These are phyloP conservation scores for Apiotrichum laibachii DNA, from an alignment of 1,284 basidiomycete genomes.

Conservation along the genomic window DNA sequence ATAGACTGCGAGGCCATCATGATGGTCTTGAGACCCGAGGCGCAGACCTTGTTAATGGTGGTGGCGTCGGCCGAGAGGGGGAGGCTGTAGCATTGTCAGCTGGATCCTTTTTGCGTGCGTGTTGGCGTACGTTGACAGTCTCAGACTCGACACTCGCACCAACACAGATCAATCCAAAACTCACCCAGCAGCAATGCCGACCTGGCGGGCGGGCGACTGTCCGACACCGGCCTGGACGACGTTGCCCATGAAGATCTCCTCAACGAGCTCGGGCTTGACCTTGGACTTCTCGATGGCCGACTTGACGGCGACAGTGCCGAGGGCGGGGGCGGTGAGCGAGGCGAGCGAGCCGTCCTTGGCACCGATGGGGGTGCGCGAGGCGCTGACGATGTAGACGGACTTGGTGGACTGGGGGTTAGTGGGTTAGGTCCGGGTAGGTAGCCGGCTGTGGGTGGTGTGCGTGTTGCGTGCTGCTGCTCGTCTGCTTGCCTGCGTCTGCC, in stretches of 20 bases:
- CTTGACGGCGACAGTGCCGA: conserved; percentile 85
- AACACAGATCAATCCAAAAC: conserved; percentile 23
- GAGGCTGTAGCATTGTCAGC: conserved; percentile 51
- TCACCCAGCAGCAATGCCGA: conserved; percentile 77
- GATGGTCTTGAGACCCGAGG: conserved; percentile 90
- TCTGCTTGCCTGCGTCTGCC: too few relatives aligned
- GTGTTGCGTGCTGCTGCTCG: too few relatives aligned
- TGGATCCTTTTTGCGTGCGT: conserved; percentile 19
- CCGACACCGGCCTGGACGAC: conserved; percentile 94
- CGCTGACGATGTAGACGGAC: conserved; percentile 93
- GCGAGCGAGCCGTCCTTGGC: conserved; percentile 89
- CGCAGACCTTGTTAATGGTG: conserved; percentile 99
- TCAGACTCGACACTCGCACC: not conserved
- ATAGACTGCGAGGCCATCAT: conserved; percentile 91
- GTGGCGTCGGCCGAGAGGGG: conserved; percentile 86
- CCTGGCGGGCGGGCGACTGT: conserved; percentile 92
- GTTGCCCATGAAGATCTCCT: conserved; percentile 97
- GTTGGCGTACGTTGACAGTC: not conserved
- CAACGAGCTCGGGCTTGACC: conserved; percentile 74
- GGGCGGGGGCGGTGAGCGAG: conserved; percentile 81
- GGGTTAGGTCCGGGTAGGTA: not conserved
- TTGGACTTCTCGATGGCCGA: conserved; percentile 78
- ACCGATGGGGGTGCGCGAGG: conserved; percentile 90
- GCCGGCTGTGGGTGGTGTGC: too few relatives aligned
- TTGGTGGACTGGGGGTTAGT: conserved; percentile 50